Evolutionary conservation across 306 rosid species (phyloP).

Genomic region (Citrullus amarus): DNA sequence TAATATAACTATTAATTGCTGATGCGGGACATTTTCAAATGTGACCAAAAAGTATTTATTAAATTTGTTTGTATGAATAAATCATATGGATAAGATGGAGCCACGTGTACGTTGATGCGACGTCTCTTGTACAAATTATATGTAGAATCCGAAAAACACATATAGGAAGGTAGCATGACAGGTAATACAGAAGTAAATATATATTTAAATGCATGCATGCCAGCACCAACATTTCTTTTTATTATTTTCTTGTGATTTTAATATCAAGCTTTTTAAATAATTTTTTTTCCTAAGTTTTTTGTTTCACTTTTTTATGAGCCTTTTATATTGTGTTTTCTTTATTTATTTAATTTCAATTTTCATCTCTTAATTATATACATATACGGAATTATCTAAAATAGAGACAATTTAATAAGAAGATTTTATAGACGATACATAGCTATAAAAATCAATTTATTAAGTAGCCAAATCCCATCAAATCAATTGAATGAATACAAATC

Average conservation of each 20-base stretch:
- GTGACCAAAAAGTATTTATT: not conserved
- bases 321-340: not conserved
- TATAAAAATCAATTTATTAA: not conserved
- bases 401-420: not conserved
- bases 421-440: not conserved
- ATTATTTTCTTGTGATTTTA: not conserved
- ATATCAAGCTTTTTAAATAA: not conserved
- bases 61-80: not conserved
- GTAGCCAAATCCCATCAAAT: not conserved
- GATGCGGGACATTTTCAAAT: not conserved
- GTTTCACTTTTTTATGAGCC: not conserved
- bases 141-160: not conserved
- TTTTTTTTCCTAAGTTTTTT: not conserved
- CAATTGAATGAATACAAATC: not conserved
- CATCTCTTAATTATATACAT: too few relatives aligned
- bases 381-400: not conserved
- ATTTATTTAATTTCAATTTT: too few relatives aligned
- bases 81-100: not conserved
- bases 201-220: constrained; percentile 1
- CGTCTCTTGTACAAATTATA: not conserved
- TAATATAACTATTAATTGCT: not conserved
- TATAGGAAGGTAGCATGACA: not conserved
- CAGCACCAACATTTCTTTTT: not conserved
- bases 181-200: not conserved
- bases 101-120: not conserved